phyloP scores from a whole-genome alignment of 805 yeast species.

The Schwanniomyces vanrijiae region DNA sequence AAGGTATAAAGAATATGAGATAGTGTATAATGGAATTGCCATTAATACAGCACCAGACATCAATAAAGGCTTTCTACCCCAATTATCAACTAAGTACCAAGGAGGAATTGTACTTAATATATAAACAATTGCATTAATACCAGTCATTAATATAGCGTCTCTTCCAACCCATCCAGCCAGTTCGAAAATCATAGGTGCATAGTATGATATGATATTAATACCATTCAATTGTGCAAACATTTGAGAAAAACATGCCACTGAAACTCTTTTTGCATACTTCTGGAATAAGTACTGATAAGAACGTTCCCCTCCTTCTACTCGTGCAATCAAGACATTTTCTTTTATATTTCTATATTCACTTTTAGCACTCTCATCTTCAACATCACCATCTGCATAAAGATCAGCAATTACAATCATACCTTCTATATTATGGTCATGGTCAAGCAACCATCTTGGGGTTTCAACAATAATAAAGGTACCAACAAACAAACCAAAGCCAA shows the following conservation, averaged over 20 bases:
- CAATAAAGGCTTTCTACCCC: slow-evolving; percentile 90
- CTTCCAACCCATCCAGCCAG: slow-evolving; percentile 94
- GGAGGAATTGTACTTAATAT: slow-evolving; percentile 73
- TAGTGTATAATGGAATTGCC: slow-evolving; percentile 67
- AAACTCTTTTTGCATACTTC: slow-evolving; percentile 71
- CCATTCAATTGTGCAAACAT: slow-evolving; percentile 94
- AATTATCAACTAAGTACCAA: slow-evolving; percentile 84
- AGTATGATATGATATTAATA: slow-evolving; percentile 87
- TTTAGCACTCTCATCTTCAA: slow-evolving; percentile 65
- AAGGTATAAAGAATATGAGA: slow-evolving; percentile 52
- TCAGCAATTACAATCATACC: slow-evolving; percentile 85
- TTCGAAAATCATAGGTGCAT: slow-evolving; percentile 92
- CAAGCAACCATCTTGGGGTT: slow-evolving; percentile 48
- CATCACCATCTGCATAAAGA: slow-evolving; percentile 75
- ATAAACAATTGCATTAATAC: slow-evolving; percentile 51
- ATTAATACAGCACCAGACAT: slow-evolving; percentile 76
- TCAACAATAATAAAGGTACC: slow-evolving; percentile 45
- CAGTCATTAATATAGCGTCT: slow-evolving; percentile 87
- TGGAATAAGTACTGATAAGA: slow-evolving; percentile 75
- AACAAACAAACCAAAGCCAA: slow-evolving; percentile 34
- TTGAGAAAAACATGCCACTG: slow-evolving; percentile 88
- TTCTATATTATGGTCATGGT: slow-evolving; percentile 59
- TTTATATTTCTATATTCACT: slow-evolving; percentile 79
- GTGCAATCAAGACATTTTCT: slow-evolving; percentile 70
- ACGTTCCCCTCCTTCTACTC: slow-evolving; percentile 76